Percentiles rank a stretch among this genome's conserved stretches.
phyloP scores from a whole-genome alignment of 2,329 filamentous ascomycete species.

The Xylaria sp. region DNA sequence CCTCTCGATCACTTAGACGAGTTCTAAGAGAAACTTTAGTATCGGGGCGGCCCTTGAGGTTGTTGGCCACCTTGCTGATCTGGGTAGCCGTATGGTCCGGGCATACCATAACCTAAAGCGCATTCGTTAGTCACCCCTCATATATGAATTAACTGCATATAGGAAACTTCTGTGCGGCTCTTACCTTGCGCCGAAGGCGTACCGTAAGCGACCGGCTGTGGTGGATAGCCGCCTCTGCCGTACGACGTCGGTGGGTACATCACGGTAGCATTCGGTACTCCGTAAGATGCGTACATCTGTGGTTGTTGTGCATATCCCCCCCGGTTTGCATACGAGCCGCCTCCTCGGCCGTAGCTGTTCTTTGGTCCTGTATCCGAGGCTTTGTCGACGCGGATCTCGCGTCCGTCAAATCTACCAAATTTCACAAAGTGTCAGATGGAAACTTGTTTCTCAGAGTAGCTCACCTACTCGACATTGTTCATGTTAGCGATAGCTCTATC shows the following conservation, averaged over 20 bases:
- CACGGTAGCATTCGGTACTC: conserved; percentile 49
- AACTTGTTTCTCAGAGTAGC: neutral
- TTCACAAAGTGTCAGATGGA: conserved; percentile 7
- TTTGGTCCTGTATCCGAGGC: conserved; percentile 82
- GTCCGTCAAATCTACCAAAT: conserved; percentile 82
- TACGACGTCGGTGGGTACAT: conserved; percentile 56
- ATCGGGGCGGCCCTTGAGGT: conserved; percentile 55
- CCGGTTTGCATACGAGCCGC: conserved; percentile 50
- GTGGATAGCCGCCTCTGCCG: conserved; percentile 57
- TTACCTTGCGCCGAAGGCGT: conserved; percentile 58
- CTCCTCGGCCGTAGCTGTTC: conserved; percentile 59
- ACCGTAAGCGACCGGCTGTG: conserved; percentile 54
- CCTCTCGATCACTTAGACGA: neutral
- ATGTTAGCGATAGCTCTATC: conserved; percentile 80
- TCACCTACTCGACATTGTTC: conserved; percentile 90
- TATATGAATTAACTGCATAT: neutral
- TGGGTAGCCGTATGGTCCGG: conserved; percentile 53
- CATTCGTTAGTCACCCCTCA: conserved; percentile 12
- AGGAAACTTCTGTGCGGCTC: conserved; percentile 13
- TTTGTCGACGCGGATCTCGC: conserved; percentile 94
- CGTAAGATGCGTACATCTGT: conserved; percentile 54
- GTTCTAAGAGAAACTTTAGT: conserved; percentile 48
- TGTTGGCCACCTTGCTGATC: conserved; percentile 54
- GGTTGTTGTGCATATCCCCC: conserved; percentile 48
- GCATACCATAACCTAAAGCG: conserved; percentile 45